Conservation (phyloP, 2,329 filamentous ascomycete genomes). For the Nemania sp. region DNA sequence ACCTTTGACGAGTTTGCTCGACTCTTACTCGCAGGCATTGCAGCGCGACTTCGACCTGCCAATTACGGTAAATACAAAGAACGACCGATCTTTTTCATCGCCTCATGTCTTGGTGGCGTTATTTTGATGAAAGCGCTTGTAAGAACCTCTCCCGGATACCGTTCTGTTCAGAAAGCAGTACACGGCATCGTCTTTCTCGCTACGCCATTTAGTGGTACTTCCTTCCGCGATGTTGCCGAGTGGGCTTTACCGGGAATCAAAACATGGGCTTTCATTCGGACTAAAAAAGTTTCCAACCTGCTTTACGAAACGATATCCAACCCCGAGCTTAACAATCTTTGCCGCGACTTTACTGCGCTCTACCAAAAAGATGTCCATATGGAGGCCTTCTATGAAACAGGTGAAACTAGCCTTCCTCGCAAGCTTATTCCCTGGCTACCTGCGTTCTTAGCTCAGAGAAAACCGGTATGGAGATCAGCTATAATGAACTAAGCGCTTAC, state of each 20-base stretch:
- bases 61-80: background rate
- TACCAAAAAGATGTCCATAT: background rate
- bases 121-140: background rate
- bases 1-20: background rate
- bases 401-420: constrained; percentile 1
- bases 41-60: background rate
- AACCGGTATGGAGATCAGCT: constrained; percentile 1
- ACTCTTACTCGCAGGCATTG: background rate
- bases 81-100: constrained; percentile 1
- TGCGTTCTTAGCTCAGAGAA: background rate
- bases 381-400: constrained; percentile 16
- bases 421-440: constrained; percentile 9
- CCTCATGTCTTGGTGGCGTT: constrained; percentile 3
- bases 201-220: constrained; percentile 3
- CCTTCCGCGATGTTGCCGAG: constrained; percentile 1
- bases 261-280: background rate
- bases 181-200: constrained; percentile 6
- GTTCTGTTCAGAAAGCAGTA: background rate
- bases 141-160: background rate
- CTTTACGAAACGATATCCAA: background rate
- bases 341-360: background rate
- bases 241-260: constrained; percentile 13
- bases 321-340: background rate
- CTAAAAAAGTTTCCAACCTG: background rate
- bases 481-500: background rate